Evolutionary conservation across 495 filamentous ascomycete species (phyloP), one percentile per base, ranked within the genome.

Genomic region (Tetracladium marchalianum): DNA sequence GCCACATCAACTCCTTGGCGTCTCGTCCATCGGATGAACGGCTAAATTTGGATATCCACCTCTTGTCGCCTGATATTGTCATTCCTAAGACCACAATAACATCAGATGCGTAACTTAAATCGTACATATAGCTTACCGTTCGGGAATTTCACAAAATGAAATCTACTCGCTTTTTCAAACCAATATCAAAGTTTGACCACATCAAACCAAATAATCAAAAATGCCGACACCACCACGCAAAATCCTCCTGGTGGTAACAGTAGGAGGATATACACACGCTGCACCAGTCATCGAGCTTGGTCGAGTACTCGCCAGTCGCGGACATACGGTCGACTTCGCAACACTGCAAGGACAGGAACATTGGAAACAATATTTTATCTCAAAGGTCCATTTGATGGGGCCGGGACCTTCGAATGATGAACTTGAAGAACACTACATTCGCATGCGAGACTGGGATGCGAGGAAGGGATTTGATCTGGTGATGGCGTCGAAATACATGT

Each of bases 251-350:
- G 16, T 39, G 10, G 37, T 18, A 5, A 39, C 37, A 4, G 37
- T 39, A 15, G 37, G 37, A 13, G 37, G 37, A 17, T 39, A 17
- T 17, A 39, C 37, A 17, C 37, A 18, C 19, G 37, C 37, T 4
- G 66, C 51, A 13, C 63, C 65, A 9, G 53, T 67, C 16, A 47
- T 69, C 11, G 65, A 69, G 44, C 40, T 69, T 6, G 62, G 63
- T 18, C 46, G 52, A n/a, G 53, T 63, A 31, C 56, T 67, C 5
- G 49, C 63, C 11, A 36, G 50, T 3, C 58, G 66, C 17, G 65
- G 66, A 12, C 63, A 69, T 44, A 52, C 34, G 11, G 50, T 68
- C 33, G 58, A 62, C 33, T 66, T 69, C 12, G 65, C 66, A 12
- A 67, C 65, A 10, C 56, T 65, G 19, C 44, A 61, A 8, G 60